Percentiles rank a stretch among this genome's conserved stretches.
These are phyloP conservation scores for Blastocystis sp. DNA, from an alignment of 352 stramenopile species.

Conservation along the genomic window DNA sequence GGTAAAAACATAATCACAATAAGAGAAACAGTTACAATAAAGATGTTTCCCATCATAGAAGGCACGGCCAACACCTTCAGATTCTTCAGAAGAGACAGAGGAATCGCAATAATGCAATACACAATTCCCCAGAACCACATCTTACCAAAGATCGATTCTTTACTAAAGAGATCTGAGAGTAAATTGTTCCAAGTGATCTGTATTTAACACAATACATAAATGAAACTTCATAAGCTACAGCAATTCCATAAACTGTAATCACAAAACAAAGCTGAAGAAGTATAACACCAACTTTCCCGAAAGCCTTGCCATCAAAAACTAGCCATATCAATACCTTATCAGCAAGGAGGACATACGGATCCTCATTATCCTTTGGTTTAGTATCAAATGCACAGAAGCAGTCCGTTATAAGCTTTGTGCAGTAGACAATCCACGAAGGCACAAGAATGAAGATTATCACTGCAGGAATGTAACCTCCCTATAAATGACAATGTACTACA, in stretches of 20 bases:
- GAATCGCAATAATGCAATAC: conserved; percentile 15
- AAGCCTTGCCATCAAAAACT: not conserved
- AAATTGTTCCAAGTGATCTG: conserved; percentile 51
- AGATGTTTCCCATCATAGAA: conserved; percentile 37
- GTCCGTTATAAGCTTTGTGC: conserved; percentile 42
- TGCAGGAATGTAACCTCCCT: conserved; percentile 42
- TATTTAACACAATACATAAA: not conserved
- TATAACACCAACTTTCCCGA: conserved; percentile 45
- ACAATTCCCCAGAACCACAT: conserved; percentile 52
- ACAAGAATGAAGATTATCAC: conserved; percentile 58
- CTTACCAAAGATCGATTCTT: not conserved
- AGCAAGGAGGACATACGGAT: conserved; percentile 53
- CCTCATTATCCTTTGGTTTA: conserved; percentile 26
- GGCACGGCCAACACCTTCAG: not conserved
- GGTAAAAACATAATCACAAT: conserved; percentile 45
- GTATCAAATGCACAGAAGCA: conserved; percentile 52
- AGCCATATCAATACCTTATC: not conserved
- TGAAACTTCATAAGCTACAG: conserved; percentile 49
- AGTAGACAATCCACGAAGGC: conserved; percentile 50
- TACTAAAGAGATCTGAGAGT: conserved; percentile 3
- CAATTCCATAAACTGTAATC: conserved; percentile 58
- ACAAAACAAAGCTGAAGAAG: conserved; percentile 58
- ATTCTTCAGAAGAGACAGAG: conserved; percentile 21
- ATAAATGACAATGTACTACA: not conserved
- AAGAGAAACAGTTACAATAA: conserved; percentile 40